Evolutionary conservation across 257 asterid genomes (phyloP).

Genomic region (Penstemon newberryi): DNA sequence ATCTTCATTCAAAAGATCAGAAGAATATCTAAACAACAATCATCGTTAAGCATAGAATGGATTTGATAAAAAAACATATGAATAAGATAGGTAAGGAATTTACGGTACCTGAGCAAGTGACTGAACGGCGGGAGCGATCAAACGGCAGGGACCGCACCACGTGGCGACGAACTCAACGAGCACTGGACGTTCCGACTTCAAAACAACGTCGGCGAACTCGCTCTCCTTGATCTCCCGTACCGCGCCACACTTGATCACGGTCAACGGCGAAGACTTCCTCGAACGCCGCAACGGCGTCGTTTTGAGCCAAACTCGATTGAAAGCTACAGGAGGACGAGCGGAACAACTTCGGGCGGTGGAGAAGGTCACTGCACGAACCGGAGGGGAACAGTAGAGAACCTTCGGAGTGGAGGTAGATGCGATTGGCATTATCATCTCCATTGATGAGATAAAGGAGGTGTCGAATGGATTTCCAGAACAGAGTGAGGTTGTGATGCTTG

Average conservation of each 20-base stretch:
- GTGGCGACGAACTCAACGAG: conserved; percentile 87
- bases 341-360: conserved; percentile 8
- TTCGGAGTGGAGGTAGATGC: conserved; percentile 32
- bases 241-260: conserved; percentile 38
- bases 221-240: conserved; percentile 54
- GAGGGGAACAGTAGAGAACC: conserved; percentile 23
- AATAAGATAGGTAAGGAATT: too few species aligned
- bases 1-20: too few species aligned
- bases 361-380: conserved; percentile 28
- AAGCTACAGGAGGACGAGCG: conserved; percentile 14
- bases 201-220: conserved; percentile 62
- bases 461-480: not conserved
- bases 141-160: conserved; percentile 96
- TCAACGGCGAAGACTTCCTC: conserved; percentile 27
- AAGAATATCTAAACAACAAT: too few species aligned
- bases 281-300: conserved; percentile 26
- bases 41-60: too few species aligned
- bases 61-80: too few species aligned
- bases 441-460: not conserved
- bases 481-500: too few species aligned
- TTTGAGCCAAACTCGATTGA: conserved; percentile 14
- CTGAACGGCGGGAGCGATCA: conserved; percentile 72
- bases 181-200: conserved; percentile 76
- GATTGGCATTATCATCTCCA: conserved; percentile 26
- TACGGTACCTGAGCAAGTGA: conserved; percentile 63